These are phyloP conservation scores for Teunomyces pallodes DNA, from an alignment of 805 yeast genomes.

Conservation along the genomic window DNA sequence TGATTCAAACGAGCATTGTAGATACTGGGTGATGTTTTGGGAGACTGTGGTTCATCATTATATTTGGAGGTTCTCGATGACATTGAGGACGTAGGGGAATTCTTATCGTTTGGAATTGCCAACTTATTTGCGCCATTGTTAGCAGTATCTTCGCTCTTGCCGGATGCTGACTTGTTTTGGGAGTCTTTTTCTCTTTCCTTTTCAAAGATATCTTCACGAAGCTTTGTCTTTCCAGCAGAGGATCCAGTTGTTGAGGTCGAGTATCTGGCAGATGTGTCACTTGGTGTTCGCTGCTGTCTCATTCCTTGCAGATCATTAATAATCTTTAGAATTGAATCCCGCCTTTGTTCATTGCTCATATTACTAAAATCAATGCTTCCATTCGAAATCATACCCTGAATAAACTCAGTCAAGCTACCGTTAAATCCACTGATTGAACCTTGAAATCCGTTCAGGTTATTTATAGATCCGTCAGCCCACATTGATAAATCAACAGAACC, in stretches of 20 bases:
- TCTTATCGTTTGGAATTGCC: slow-evolving; percentile 11
- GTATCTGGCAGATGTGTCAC: neutral
- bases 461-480: slow-evolving; percentile 14
- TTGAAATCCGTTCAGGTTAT: slow-evolving; percentile 14
- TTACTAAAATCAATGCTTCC: slow-evolving; percentile 38
- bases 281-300: slow-evolving; percentile 8
- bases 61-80: slow-evolving; percentile 31
- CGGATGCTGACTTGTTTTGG: neutral
- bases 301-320: slow-evolving; percentile 31
- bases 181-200: slow-evolving; percentile 9
- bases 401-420: slow-evolving; percentile 31
- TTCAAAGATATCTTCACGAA: slow-evolving; percentile 40
- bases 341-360: slow-evolving; percentile 39
- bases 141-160: neutral
- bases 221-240: slow-evolving; percentile 12
- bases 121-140: slow-evolving; percentile 7
- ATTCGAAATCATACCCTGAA: slow-evolving; percentile 32
- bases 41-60: slow-evolving; percentile 39
- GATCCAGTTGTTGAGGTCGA: neutral
- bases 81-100: slow-evolving; percentile 37
- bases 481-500: slow-evolving; percentile 26
- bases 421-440: slow-evolving; percentile 30
- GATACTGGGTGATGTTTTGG: slow-evolving; percentile 34
- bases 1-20: slow-evolving; percentile 10
- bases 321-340: slow-evolving; percentile 38